phyloP scores from a whole-genome alignment of 1,284 basidiomycete genomes.

The Ganoderma boninense region DNA sequence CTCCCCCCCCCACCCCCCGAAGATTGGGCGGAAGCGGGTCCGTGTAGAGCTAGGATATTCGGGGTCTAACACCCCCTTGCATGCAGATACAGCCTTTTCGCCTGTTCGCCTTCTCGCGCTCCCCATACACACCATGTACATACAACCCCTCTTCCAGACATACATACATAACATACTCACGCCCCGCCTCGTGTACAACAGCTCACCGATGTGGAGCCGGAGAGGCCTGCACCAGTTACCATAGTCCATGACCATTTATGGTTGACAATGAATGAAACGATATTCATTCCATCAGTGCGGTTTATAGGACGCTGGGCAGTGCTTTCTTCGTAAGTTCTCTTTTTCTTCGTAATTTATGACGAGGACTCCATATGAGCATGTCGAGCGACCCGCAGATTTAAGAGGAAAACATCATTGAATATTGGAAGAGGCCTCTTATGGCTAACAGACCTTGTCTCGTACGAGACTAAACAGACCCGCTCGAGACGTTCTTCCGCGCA shows the following conservation, averaged over 20 bases:
- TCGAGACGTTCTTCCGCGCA: too few species aligned
- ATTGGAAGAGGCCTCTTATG: too few species aligned
- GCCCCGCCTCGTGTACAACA: not conserved
- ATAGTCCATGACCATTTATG: not conserved
- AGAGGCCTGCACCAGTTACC: not conserved
- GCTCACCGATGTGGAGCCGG: not conserved
- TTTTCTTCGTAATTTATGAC: too few species aligned
- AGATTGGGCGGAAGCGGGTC: not conserved
- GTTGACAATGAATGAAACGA: not conserved
- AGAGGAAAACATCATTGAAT: too few species aligned
- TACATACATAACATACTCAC: not conserved
- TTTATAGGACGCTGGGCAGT: too few species aligned
- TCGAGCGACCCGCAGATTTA: too few species aligned
- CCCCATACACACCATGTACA: not conserved
- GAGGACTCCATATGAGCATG: too few species aligned
- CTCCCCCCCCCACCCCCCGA: not conserved
- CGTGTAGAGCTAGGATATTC: conserved; percentile 5
- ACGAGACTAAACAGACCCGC: too few species aligned
- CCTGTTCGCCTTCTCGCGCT: not conserved
- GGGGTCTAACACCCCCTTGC: not conserved
- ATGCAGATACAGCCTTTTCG: not conserved
- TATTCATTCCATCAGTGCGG: too few species aligned
- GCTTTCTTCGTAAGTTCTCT: too few species aligned
- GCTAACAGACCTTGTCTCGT: too few species aligned
- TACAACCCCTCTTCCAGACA: not conserved